A percentile compares a stretch with the other conserved stretches of the same genome.
phyloP scores from a whole-genome alignment of 2,329 filamentous ascomycete species.

The Cryoendolithus antarcticus region DNA sequence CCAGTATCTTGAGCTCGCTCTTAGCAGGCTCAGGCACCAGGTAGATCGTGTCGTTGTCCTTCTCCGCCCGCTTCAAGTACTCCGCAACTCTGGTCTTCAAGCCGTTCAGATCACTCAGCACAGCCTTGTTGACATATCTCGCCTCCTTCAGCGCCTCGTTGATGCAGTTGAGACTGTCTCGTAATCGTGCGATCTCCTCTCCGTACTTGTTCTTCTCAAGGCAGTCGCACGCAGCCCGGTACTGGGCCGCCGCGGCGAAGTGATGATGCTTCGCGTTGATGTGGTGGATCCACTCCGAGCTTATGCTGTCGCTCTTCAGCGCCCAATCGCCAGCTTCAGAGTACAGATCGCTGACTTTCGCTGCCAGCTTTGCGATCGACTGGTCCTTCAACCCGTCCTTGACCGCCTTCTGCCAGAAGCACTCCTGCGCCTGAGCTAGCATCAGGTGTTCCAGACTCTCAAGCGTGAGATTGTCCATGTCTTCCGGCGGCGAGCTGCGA shows the following conservation, averaged over 20 bases:
- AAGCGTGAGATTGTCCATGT: slow-evolving; percentile 84
- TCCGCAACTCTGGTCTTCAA: slow-evolving; percentile 74
- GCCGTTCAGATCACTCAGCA: slow-evolving; percentile 69
- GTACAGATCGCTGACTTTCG: slow-evolving; percentile 84
- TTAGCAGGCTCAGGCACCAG: slow-evolving; percentile 76
- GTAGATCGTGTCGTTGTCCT: slow-evolving; percentile 94
- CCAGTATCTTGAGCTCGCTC: slow-evolving; percentile 71
- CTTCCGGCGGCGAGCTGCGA: slow-evolving; percentile 73
- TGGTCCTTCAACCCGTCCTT: slow-evolving; percentile 88
- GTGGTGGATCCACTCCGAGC: slow-evolving; percentile 94
- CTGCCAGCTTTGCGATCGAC: slow-evolving; percentile 81
- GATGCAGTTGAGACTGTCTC: slow-evolving; percentile 70
- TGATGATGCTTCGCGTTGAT: slow-evolving; percentile 95
- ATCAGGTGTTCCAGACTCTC: slow-evolving; percentile 73
- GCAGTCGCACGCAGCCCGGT: slow-evolving; percentile 77
- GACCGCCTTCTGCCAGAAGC: slow-evolving; percentile 95
- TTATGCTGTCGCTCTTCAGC: slow-evolving; percentile 78
- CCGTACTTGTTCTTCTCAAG: slow-evolving; percentile 90
- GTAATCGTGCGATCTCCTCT: slow-evolving; percentile 79
- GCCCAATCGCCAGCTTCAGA: slow-evolving; percentile 71
- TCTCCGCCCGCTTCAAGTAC: slow-evolving; percentile 82
- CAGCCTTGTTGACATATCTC: slow-evolving; percentile 67
- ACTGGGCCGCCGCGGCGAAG: slow-evolving; percentile 91
- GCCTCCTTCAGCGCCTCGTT: slow-evolving; percentile 78
- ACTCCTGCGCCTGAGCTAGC: slow-evolving; percentile 89